These are phyloP conservation scores for Metschnikowia hibisci DNA, from an alignment of 805 yeast genomes.

Conservation along the genomic window DNA sequence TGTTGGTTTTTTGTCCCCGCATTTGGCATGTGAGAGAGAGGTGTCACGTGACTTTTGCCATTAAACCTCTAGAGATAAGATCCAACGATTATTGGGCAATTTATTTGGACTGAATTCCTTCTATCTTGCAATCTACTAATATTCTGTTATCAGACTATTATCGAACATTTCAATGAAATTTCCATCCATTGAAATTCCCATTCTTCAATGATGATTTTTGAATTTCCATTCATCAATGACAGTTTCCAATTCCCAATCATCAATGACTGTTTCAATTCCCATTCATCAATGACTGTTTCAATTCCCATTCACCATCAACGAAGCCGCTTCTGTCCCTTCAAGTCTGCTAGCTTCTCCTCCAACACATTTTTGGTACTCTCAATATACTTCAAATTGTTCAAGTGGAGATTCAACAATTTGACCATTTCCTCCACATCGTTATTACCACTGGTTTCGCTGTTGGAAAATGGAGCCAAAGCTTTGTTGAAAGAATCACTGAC, in stretches of 20 bases:
- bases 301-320: background rate
- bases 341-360: conserved; percentile 54
- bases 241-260: too few relatives aligned
- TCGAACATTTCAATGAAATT: too few relatives aligned
- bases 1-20: background rate
- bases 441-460: conserved; percentile 24
- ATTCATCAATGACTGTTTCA: too few relatives aligned
- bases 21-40: too few relatives aligned
- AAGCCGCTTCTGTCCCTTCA: conserved; percentile 10
- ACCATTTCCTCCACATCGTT: conserved; percentile 65
- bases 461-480: conserved; percentile 27
- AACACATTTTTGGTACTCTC: conserved; percentile 68
- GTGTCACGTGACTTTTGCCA: background rate
- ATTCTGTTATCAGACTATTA: too few relatives aligned
- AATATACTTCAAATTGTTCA: conserved; percentile 85
- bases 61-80: too few relatives aligned
- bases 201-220: too few relatives aligned
- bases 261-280: too few relatives aligned
- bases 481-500: conserved; percentile 78
- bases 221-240: too few relatives aligned
- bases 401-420: conserved; percentile 77
- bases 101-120: background rate
- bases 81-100: too few relatives aligned
- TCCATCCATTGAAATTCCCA: too few relatives aligned
- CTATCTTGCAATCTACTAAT: background rate